Base-by-base conservation (phyloP, 768 basidiomycete species). In the Agrocybe chaxingu region DNA sequence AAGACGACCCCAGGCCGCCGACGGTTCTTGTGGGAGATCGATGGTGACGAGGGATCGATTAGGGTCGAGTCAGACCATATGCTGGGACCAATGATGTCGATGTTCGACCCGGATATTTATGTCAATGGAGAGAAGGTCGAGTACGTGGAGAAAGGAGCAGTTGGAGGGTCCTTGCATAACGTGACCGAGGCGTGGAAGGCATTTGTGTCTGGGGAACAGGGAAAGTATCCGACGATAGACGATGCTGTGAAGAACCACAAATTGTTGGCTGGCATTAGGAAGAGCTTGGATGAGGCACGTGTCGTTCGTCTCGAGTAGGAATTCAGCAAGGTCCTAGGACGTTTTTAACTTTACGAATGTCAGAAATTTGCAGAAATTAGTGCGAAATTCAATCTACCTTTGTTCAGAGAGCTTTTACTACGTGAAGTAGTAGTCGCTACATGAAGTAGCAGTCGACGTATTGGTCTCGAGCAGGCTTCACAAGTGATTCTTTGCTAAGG, bases 31-130 rank as follows among this genome's bases (percentile, higher is more conserved):
- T 70, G 67, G 68, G 50, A 57, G 41, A 68, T 70, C 43, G 65
- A 69, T 35, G 69, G 68, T 8, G 67, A 68, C 41, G 59, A 64
- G 1, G 67, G 66, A 0, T 52, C 52, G 7, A 63, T 69, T 37
- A 39, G 54, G 6, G 12, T 70, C 0, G 63, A 68, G 42, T 50
- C 50, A 37, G 54, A 62, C 7, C 33, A 35, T 3, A 16, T 37
- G 8, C 12, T 31, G 5, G 50, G 31, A 6, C 44, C 54, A 0
- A 58, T 62, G 36, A 39, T 62, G 39, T 51, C 61, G 39, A 54
- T 65, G 2, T n/a, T 13, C 10, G 57, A 63, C 29, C 66, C 67
- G 36, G 52, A 56, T n/a, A 33, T 70, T 30, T 69, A 57, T 45
- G 13, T 71, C 48, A 64, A 71, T 46, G 69, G 66, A 9, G 58